Evolutionary conservation across 1,139 yeast species (phyloP).

Genomic region (Lodderomyces jiufengensis): DNA sequence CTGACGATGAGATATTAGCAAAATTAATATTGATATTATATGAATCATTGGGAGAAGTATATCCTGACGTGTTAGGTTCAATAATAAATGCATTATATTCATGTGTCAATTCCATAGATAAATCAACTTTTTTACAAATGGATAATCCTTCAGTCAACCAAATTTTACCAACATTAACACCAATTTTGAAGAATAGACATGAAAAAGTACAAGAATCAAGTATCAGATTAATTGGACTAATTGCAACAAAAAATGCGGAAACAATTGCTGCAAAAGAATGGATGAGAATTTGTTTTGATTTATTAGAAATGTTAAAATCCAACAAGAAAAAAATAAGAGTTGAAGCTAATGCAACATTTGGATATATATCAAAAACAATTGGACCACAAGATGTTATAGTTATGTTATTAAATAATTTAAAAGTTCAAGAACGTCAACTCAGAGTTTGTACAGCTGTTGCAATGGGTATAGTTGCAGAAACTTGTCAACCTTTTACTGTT

Average conservation of each 20-base stretch:
- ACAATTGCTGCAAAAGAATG: slow-evolving; percentile 90
- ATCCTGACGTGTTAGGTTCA: slow-evolving; percentile 90
- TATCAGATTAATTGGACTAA: slow-evolving; percentile 74
- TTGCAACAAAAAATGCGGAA: slow-evolving; percentile 83
- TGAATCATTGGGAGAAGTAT: slow-evolving; percentile 92
- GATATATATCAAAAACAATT: slow-evolving; percentile 83
- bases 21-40: slow-evolving; percentile 75
- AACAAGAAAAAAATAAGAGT: slow-evolving; percentile 74
- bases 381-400: slow-evolving; percentile 96
- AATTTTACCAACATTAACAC: slow-evolving; percentile 82
- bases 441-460: slow-evolving; percentile 99
- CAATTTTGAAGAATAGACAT: slow-evolving; percentile 85
- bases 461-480: slow-evolving; percentile 92
- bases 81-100: slow-evolving; percentile 66
- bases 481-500: slow-evolving; percentile 90
- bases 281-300: slow-evolving; percentile 94
- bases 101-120: slow-evolving; percentile 34
- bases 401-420: slow-evolving; percentile 74
- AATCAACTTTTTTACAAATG: slow-evolving; percentile 53
- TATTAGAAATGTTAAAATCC: slow-evolving; percentile 85
- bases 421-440: slow-evolving; percentile 93
- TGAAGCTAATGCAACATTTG: slow-evolving; percentile 90
- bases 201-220: slow-evolving; percentile 90
- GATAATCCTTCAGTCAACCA: slow-evolving; percentile 81
- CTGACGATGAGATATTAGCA: slow-evolving; percentile 48